phyloP scores from a whole-genome alignment of 2,329 filamentous ascomycete genomes.

The Paraphaeosphaeria minitans region DNA sequence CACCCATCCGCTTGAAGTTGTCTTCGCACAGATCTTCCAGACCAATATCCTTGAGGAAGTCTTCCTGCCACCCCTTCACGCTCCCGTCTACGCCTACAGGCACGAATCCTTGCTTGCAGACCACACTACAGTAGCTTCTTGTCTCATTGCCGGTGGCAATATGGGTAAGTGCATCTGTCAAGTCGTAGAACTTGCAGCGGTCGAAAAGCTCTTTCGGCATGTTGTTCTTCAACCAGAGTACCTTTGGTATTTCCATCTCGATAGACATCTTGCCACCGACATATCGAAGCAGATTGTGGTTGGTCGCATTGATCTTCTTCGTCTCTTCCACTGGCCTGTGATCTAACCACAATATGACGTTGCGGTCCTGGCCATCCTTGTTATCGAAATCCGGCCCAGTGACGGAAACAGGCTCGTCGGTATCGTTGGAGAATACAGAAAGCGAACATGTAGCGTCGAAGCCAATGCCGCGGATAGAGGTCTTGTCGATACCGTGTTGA shows the following conservation, averaged over 20 bases:
- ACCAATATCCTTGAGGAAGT: conserved; percentile 87
- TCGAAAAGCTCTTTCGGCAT: conserved; percentile 92
- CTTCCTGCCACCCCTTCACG: conserved; percentile 97
- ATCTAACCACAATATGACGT: conserved; percentile 97
- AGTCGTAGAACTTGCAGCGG: conserved; percentile 95
- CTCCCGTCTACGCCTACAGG: conserved; percentile 97
- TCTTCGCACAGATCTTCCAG: conserved; percentile 83
- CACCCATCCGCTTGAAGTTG: conserved; percentile 90
- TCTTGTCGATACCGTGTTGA: conserved; percentile 78
- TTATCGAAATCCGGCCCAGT: conserved; percentile 83
- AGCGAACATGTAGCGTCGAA: conserved; percentile 99
- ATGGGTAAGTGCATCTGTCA: conserved; percentile 91
- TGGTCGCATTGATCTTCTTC: conserved; percentile 87
- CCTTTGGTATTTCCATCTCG: conserved; percentile 99
- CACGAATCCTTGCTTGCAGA: conserved; percentile 96
- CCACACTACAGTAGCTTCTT: conserved; percentile 91
- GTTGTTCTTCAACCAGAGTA: conserved; percentile 97
- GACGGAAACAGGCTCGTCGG: conserved; percentile 87
- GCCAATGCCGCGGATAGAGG: conserved; percentile 83
- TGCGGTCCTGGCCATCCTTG: conserved; percentile 80
- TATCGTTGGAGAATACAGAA: conserved; percentile 85
- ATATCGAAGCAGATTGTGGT: conserved; percentile 91
- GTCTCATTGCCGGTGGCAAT: conserved; percentile 91
- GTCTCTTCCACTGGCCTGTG: conserved; percentile 91
- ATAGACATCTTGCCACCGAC: conserved; percentile 98